These are phyloP conservation scores for Moesziomyces parantarcticus DNA, from an alignment of 1,284 basidiomycete species.

Conservation along the genomic window DNA sequence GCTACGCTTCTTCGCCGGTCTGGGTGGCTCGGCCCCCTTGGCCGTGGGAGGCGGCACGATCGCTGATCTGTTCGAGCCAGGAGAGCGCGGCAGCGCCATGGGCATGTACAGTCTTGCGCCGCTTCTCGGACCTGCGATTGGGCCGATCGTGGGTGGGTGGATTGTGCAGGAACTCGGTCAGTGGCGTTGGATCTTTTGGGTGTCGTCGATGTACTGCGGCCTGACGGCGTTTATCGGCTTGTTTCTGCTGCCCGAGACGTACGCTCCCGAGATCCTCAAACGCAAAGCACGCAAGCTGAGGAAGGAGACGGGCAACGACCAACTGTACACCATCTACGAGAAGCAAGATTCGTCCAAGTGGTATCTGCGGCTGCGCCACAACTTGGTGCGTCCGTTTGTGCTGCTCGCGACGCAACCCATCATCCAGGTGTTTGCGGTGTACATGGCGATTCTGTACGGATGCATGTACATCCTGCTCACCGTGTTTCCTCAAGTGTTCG, in stretches of 20 bases:
- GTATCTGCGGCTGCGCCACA: slow-evolving; percentile 64
- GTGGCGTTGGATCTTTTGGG: slow-evolving; percentile 57
- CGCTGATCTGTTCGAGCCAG: slow-evolving; percentile 76
- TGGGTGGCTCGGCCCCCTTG: slow-evolving; percentile 72
- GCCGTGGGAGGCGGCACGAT: slow-evolving; percentile 72
- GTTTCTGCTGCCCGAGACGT: slow-evolving; percentile 64
- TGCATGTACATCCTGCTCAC: slow-evolving; percentile 74
- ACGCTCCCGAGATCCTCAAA: slow-evolving; percentile 64
- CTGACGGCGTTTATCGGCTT: slow-evolving; percentile 50
- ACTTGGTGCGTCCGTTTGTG: slow-evolving; percentile 71
- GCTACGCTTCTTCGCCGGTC: slow-evolving; percentile 77
- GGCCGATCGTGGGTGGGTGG: slow-evolving; percentile 49
- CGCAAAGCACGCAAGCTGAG: slow-evolving; percentile 69
- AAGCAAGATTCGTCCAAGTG: slow-evolving; percentile 42
- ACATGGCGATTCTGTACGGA: slow-evolving; percentile 69
- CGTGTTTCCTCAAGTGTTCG: slow-evolving; percentile 75
- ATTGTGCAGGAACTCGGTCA: slow-evolving; percentile 44
- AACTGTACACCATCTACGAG: slow-evolving; percentile 56
- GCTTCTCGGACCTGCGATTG: slow-evolving; percentile 53
- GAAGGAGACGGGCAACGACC: slow-evolving; percentile 67
- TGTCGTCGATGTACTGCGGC: slow-evolving; percentile 48
- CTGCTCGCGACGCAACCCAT: slow-evolving; percentile 72
- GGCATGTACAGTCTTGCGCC: slow-evolving; percentile 75
- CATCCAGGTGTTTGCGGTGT: slow-evolving; percentile 70
- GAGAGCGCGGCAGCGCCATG: slow-evolving; percentile 77